These are phyloP conservation scores for Pythium utonaiense DNA, from an alignment of 352 stramenopile genomes.

Conservation along the genomic window DNA sequence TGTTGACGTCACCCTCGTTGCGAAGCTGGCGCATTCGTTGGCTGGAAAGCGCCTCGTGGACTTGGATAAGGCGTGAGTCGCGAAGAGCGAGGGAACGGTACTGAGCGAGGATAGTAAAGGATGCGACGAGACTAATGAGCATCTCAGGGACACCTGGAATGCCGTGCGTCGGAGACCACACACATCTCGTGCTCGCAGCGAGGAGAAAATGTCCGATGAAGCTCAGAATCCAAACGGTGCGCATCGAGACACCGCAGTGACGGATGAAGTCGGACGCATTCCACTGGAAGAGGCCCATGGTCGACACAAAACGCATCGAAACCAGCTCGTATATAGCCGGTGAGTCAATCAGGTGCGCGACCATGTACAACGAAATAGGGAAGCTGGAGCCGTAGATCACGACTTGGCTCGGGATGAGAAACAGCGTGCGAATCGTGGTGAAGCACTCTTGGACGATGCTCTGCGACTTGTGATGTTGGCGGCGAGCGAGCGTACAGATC, in stretches of 20 bases:
- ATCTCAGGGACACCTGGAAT: slow-evolving; percentile 35
- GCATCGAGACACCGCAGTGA: slow-evolving; percentile 41
- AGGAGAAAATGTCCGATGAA: slow-evolving; percentile 27
- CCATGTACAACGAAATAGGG: slow-evolving; percentile 39
- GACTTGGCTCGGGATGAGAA: slow-evolving; percentile 47
- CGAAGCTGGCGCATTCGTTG: not conserved
- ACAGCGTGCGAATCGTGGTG: slow-evolving; percentile 22
- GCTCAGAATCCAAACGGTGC: slow-evolving; percentile 38
- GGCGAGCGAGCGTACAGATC: slow-evolving; percentile 16
- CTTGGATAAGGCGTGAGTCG: not conserved
- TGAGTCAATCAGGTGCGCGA: slow-evolving; percentile 45
- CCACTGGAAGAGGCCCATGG: slow-evolving; percentile 27
- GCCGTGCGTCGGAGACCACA: slow-evolving; percentile 14
- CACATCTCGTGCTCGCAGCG: not conserved
- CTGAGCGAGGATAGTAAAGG: slow-evolving; percentile 30
- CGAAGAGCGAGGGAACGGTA: slow-evolving; percentile 11
- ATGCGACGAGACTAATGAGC: slow-evolving; percentile 32
- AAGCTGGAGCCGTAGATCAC: slow-evolving; percentile 48
- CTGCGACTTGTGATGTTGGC: not conserved
- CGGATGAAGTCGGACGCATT: slow-evolving; percentile 24
- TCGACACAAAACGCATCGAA: slow-evolving; percentile 27
- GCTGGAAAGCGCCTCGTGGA: slow-evolving; percentile 4
- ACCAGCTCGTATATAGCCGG: slow-evolving; percentile 35
- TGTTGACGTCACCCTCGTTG: not conserved
- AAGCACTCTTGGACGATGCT: slow-evolving; percentile 1